These are phyloP conservation scores for Cutaneotrichosporon cutaneum DNA, from an alignment of 1,284 basidiomycete species.

Conservation along the genomic window DNA sequence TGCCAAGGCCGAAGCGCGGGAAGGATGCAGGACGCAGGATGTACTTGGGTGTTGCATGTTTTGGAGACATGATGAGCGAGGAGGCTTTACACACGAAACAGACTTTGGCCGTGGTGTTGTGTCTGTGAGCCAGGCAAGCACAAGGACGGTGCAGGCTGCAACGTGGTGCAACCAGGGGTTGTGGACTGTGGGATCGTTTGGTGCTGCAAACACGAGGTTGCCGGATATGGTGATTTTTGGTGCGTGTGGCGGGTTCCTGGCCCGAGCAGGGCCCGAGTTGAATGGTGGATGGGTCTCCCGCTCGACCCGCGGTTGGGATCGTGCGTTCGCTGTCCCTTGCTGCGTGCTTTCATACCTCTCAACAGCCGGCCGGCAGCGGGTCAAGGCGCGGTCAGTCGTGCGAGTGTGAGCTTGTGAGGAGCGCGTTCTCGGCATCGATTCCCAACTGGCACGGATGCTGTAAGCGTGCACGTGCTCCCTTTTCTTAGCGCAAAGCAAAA, in stretches of 20 bases:
- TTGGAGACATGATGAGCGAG: background rate
- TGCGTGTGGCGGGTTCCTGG: conserved; percentile 1
- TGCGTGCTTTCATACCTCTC: too few relatives aligned
- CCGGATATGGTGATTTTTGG: background rate
- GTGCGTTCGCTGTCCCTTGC: too few relatives aligned
- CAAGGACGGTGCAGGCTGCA: too few relatives aligned
- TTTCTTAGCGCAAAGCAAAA: too few relatives aligned
- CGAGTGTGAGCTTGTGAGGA: background rate
- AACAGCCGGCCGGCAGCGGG: too few relatives aligned
- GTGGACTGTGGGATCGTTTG: background rate
- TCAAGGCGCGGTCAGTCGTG: background rate
- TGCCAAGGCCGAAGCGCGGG: background rate
- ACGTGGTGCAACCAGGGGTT: background rate
- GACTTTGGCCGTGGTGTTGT: background rate
- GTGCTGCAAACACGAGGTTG: background rate
- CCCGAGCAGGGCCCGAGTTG: conserved; percentile 4
- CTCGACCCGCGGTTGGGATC: background rate
- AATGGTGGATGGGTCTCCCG: conserved; percentile 1
- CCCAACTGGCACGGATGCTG: too few relatives aligned
- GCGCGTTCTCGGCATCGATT: too few relatives aligned
- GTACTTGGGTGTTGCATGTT: background rate
- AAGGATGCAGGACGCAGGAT: background rate
- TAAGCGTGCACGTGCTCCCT: too few relatives aligned
- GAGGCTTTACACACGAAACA: background rate
- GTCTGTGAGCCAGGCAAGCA: too few relatives aligned